Base-by-base conservation (phyloP, 208 protist genomes). In the Leishmania guyanensis region DNA sequence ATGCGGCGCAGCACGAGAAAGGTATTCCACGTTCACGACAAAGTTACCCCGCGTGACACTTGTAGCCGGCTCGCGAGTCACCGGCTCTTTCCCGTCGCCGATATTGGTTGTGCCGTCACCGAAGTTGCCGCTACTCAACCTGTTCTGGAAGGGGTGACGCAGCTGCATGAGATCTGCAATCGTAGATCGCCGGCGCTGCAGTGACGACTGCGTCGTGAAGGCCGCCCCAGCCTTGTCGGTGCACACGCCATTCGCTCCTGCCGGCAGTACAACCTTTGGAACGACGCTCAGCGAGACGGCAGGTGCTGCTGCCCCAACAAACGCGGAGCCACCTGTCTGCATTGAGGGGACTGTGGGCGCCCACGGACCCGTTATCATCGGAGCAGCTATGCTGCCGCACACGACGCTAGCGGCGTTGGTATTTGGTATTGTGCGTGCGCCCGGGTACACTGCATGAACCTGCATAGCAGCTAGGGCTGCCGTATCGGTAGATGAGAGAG, bases 31-130 rank as follows among this genome's bases (percentile, higher is more conserved):
- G 64, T 92, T 92, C 2, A 94, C 89, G 8, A 89, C 82, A 54
- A 94, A 94, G 22, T 87, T 82, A 9, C 91, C 91, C 5, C 88
- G 84, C 2, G 89, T 83, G 79, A 94, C 84, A 75, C 84, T 89
- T 50, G 87, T 92, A 17, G 78, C 81, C 17, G 89, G 84, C 70
- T 82, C 80, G 9, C 78, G 82, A n/a, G 77, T 72, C 5, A 72
- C 56, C 0, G 81, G 36, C 2, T 72, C 70, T 12, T 36, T 56
- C 33, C 53, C 22, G 58, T 46, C 68, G 20, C 33, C 12, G 58
- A 75, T 64, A 4, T 64, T 56, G 26, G 60, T 36, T 1, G 16
- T 51, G 16, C 17, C 54, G 22, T 1, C 65, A 26, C 50, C 16
- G 1, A 22, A 17, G n/a, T 29, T 66, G 33, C 71, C 29, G 3